A percentile compares a stretch with the other conserved stretches of the same genome.
Evolutionary conservation across 2,329 filamentous ascomycete genomes (phyloP).

Genomic region (Pseudogymnoascus destructans): DNA sequence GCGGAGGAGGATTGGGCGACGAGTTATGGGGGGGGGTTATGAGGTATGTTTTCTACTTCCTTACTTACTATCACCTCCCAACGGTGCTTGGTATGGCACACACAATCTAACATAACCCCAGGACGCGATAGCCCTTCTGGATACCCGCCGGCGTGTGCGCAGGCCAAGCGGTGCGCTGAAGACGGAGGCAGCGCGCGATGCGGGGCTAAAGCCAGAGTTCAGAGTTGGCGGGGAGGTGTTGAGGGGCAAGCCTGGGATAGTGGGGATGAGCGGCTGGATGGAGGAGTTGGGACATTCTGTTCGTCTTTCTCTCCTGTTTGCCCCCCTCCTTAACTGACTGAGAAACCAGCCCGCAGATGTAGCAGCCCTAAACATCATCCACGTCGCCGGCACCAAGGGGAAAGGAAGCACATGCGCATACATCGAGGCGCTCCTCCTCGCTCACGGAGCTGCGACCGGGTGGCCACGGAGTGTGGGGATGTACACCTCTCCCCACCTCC

Average conservation of each 20-base stretch:
- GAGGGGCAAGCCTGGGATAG: constrained; percentile 31
- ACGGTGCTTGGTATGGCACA: background rate
- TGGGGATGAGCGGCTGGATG: constrained; percentile 70
- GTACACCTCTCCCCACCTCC: constrained; percentile 54
- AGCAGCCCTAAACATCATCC: constrained; percentile 47
- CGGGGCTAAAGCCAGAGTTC: background rate
- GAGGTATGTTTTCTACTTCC: background rate
- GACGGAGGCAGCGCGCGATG: background rate
- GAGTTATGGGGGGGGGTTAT: background rate
- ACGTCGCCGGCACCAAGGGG: constrained; percentile 59
- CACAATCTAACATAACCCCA: background rate
- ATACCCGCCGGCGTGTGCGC: background rate
- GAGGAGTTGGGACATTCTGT: constrained; percentile 61
- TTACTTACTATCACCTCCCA: background rate
- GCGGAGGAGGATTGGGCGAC: background rate
- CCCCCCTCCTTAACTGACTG: no score
- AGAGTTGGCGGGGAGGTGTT: background rate
- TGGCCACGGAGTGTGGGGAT: constrained; percentile 35
- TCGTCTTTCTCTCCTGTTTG: constrained; percentile 11
- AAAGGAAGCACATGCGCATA: constrained; percentile 62
- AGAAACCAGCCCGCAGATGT: constrained; percentile 38
- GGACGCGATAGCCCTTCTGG: background rate
- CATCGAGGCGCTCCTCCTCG: constrained; percentile 44
- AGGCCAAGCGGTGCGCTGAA: background rate
- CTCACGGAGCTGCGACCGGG: constrained; percentile 30